Percentiles rank a stretch among this genome's conserved stretches.
Conservation (phyloP, 257 asterid genomes). For the Fraxinus cuspidata region DNA sequence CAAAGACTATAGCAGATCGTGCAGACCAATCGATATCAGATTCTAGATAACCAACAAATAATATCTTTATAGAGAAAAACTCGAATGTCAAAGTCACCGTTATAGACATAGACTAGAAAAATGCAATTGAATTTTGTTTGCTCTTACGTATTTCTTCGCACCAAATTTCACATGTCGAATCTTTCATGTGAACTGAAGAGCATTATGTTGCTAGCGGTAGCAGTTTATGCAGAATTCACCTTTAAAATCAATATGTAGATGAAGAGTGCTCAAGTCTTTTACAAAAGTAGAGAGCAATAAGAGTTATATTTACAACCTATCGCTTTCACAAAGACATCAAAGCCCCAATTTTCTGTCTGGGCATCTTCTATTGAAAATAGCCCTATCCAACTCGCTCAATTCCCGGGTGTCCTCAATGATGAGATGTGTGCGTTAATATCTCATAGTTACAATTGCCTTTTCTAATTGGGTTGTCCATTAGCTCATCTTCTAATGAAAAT, state of each 20-base stretch:
- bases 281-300: neutral
- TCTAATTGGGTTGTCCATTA: neutral
- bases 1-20: no score
- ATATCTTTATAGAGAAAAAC: no score
- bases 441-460: neutral
- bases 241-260: neutral
- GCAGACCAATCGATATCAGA: no score
- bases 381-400: no score
- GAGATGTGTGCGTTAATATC: neutral
- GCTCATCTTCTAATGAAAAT: neutral
- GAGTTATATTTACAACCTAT: neutral
- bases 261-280: neutral
- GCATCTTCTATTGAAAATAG: neutral
- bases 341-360: neutral
- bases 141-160: no score
- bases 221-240: neutral
- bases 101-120: no score
- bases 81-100: no score
- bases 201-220: neutral
- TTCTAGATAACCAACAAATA: no score
- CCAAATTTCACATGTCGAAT: no score
- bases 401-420: no score
- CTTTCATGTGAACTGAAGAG: no score
- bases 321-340: neutral
- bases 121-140: no score